Percentiles rank a stretch among this genome's conserved stretches.
These are phyloP conservation scores for Sclerotinia minor DNA, from an alignment of 2,329 filamentous ascomycete genomes.

Conservation along the genomic window DNA sequence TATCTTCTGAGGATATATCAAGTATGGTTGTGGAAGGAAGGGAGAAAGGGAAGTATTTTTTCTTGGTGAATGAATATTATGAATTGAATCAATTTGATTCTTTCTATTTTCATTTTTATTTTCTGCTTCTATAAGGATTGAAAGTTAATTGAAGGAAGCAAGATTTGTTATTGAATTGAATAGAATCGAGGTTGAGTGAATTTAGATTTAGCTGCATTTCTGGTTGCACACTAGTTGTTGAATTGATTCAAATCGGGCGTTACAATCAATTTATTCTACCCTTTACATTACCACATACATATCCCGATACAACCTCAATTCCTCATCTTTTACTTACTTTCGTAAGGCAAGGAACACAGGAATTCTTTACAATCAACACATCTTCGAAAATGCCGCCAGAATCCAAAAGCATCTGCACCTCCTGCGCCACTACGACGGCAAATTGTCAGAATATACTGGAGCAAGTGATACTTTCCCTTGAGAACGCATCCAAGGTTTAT, in stretches of 20 bases:
- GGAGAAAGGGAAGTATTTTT: no score
- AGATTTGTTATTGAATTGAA: not conserved
- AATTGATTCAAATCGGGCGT: not conserved
- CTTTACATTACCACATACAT: not conserved
- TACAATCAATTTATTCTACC: not conserved
- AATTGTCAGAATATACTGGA: not conserved
- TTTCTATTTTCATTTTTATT: no score
- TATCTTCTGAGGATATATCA: not conserved
- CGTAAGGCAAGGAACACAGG: not conserved
- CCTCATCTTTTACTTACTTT: not conserved
- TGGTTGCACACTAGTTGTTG: not conserved
- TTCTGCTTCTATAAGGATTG: not conserved
- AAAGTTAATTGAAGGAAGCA: not conserved
- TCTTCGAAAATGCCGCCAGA: conserved; percentile 13
- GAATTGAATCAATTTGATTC: not conserved
- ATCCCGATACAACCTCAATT: not conserved
- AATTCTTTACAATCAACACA: not conserved
- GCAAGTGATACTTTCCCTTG: conserved; percentile 9
- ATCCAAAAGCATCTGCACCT: not conserved
- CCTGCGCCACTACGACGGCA: not conserved
- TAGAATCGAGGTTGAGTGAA: not conserved
- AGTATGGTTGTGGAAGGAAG: no score
- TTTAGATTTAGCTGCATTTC: not conserved
- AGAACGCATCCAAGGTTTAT: conserved; percentile 6
- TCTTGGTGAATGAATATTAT: not conserved